Base-by-base conservation (phyloP, 106 monocot species). In the Triglochin maritima region DNA sequence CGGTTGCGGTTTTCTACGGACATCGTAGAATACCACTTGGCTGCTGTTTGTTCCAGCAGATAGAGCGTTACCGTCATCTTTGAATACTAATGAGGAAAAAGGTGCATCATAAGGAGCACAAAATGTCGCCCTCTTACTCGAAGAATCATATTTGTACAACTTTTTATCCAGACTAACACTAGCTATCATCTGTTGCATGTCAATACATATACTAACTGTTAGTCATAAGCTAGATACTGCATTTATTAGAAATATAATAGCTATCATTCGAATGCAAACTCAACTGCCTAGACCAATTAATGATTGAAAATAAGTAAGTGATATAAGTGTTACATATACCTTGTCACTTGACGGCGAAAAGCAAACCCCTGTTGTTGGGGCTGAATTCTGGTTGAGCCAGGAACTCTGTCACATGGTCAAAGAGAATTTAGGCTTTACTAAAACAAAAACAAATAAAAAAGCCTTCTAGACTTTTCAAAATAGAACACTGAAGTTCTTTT, bases 351-450 rank as follows among this genome's bases (percentile, higher is more conserved):
- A 88, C 47, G 96, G 96, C 44, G 86, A 91, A 69, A 90, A 84
- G 75, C 88, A 88, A 74, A 96, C 74, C 72, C 96, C 96, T 72
- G 88, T 81, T 68, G 78, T 86, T 71, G 96, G 96, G 44, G 96
- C 96, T 76, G 96, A 96, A 81, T 96, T 90, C 76, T 86, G 87
- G 53, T 96, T 96, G 73, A 83, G 73, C 96, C 96, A 96, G 72
- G 96, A 96, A 68, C 79, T 78, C 96, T 96, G 72, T n/a, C n/a
- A n/a, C n/a, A n/a, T n/a, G n/a, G n/a, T n/a, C n/a, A n/a, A n/a
- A n/a, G n/a, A n/a, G n/a, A n/a, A n/a, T n/a, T n/a, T n/a, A n/a
- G n/a, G n/a, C n/a, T n/a, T n/a, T n/a, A n/a, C n/a, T n/a, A n/a
- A n/a, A n/a, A n/a, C n/a, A n/a, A n/a, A n/a, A n/a, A n/a, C n/a